Conservation (phyloP, 2,329 filamentous ascomycete genomes). For the Aureobasidium melanogenum region DNA sequence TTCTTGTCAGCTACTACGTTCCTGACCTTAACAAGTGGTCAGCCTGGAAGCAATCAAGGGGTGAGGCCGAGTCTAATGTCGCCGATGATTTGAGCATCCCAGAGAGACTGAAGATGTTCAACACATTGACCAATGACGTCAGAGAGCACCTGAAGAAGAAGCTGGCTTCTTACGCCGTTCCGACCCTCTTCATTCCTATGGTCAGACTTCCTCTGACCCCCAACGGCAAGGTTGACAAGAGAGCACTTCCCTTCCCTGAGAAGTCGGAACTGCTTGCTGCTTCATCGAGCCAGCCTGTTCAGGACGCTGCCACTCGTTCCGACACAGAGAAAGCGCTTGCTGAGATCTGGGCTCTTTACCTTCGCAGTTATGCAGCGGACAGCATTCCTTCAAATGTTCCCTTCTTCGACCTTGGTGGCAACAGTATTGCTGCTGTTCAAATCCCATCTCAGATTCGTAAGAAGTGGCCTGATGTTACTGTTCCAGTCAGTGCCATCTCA, state of each 20-base stretch:
- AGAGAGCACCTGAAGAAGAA: constrained; percentile 63
- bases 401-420: constrained; percentile 76
- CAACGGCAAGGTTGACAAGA: constrained; percentile 78
- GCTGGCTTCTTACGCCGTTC: constrained; percentile 66
- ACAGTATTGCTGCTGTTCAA: constrained; percentile 72
- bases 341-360: constrained; percentile 62
- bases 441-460: constrained; percentile 63
- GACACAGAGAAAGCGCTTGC: constrained; percentile 60
- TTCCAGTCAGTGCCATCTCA: constrained; percentile 65
- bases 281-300: constrained; percentile 26
- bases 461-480: constrained; percentile 52
- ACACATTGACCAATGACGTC: constrained; percentile 49
- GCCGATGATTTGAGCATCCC: constrained; percentile 22
- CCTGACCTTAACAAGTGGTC: constrained; percentile 70
- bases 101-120: constrained; percentile 48
- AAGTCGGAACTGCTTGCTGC: constrained; percentile 55
- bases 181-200: constrained; percentile 64
- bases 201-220: constrained; percentile 68
- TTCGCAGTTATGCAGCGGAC: constrained; percentile 57
- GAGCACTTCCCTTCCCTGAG: constrained; percentile 72
- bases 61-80: constrained; percentile 10
- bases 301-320: constrained; percentile 40
- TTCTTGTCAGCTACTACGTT: constrained; percentile 81
- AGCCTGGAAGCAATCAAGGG: constrained; percentile 49
- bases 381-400: constrained; percentile 54